Percentiles rank a stretch among this genome's conserved stretches.
Evolutionary conservation across 1,139 yeast species (phyloP).

Genomic region (Suhomyces guaymorum): DNA sequence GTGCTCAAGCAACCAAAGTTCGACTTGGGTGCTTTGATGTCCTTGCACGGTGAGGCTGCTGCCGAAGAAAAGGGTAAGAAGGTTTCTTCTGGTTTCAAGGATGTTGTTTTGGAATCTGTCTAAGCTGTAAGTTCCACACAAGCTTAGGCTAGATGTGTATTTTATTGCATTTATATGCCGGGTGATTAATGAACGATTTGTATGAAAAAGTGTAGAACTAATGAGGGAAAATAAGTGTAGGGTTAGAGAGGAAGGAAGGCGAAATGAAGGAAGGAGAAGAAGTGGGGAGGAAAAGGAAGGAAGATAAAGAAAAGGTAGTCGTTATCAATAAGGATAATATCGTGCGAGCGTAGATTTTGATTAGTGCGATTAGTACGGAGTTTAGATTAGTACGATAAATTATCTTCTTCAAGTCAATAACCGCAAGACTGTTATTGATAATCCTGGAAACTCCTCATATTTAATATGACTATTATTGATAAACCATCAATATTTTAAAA

Average conservation of each 20-base stretch:
- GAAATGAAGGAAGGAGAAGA: neutral
- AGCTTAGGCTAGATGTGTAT: slow-evolving; percentile 7
- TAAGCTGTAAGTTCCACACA: slow-evolving; percentile 11
- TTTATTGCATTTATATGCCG: slow-evolving; percentile 6
- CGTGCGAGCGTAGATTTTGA: too few species aligned
- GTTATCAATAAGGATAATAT: too few species aligned
- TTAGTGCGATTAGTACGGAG: too few species aligned
- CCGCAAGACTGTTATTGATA: too few species aligned
- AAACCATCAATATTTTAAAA: too few species aligned
- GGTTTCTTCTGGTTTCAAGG: slow-evolving; percentile 52
- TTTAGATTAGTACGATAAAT: too few species aligned
- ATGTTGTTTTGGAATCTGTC: slow-evolving; percentile 47
- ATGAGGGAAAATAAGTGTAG: too few species aligned
- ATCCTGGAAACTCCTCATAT: too few species aligned
- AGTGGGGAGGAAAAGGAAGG: neutral
- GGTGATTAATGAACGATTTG: slow-evolving; percentile 1
- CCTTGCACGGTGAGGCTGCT: slow-evolving; percentile 54
- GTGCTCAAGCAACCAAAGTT: slow-evolving; percentile 55
- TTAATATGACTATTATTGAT: too few species aligned
- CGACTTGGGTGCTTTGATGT: slow-evolving; percentile 53
- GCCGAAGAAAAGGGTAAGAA: slow-evolving; percentile 55
- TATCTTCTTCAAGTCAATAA: too few species aligned
- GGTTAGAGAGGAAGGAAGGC: neutral
- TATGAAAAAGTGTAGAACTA: too few species aligned
- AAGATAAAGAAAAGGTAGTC: too few species aligned